phyloP scores from a whole-genome alignment of 2,329 filamentous ascomycete species.

The Aspergillus awamori region DNA sequence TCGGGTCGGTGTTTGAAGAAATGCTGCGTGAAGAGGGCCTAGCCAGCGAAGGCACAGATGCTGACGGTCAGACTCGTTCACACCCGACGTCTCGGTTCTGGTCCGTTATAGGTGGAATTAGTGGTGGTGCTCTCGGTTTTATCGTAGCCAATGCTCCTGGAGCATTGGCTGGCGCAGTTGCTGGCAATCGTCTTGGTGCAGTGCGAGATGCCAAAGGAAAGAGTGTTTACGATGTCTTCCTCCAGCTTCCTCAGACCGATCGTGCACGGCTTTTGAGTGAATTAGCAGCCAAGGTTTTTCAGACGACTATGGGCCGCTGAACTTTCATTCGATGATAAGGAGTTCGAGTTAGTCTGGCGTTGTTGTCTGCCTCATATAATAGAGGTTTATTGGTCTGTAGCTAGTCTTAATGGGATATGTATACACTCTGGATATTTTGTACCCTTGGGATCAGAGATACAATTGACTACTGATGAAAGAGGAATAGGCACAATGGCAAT shows the following conservation, averaged over 20 bases:
- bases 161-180: constrained; percentile 84
- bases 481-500: not conserved
- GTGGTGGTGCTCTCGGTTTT: constrained; percentile 88
- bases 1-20: constrained; percentile 84
- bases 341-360: not conserved
- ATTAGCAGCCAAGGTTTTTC: constrained; percentile 81
- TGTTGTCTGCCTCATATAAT: not conserved
- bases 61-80: constrained; percentile 43
- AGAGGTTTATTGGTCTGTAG: not conserved
- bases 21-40: constrained; percentile 86
- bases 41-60: constrained; percentile 66
- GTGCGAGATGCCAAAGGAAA: constrained; percentile 89
- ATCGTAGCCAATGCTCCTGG: constrained; percentile 93
- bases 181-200: constrained; percentile 87
- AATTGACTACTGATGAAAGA: too few relatives aligned
- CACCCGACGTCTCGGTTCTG: constrained; percentile 75
- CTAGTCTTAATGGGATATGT: not conserved
- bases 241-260: constrained; percentile 82
- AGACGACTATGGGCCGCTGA: constrained; percentile 40
- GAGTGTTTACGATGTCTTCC: constrained; percentile 89
- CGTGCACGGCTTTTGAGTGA: constrained; percentile 79
- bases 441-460: too few relatives aligned
- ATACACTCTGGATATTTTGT: too few relatives aligned
- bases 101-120: constrained; percentile 80
- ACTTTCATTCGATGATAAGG: not conserved